Evolutionary conservation across 2,329 filamentous ascomycete species (phyloP).

Genomic region (Neonectria sp.): DNA sequence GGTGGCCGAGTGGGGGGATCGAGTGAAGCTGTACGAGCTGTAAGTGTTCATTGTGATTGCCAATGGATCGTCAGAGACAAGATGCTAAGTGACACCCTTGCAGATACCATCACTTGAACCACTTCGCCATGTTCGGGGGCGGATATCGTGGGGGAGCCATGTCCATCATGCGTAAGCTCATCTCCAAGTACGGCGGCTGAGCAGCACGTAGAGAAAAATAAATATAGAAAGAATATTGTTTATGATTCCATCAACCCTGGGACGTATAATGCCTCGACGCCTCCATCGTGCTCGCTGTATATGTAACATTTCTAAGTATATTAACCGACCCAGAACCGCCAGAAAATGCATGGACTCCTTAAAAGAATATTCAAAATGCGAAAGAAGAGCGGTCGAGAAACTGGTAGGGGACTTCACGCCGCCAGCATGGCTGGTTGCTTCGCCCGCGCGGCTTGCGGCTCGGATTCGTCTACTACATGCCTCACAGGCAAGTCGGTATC

Average conservation of each 20-base stretch:
- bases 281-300: constrained; percentile 45
- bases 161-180: constrained; percentile 82
- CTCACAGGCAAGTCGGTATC: constrained; percentile 18
- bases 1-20: constrained; percentile 86
- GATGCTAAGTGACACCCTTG: not conserved
- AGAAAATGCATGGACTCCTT: constrained; percentile 37
- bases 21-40: constrained; percentile 86
- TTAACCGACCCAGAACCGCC: constrained; percentile 27
- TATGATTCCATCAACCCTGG: constrained; percentile 33
- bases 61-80: not conserved
- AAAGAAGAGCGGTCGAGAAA: not conserved
- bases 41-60: constrained; percentile 60
- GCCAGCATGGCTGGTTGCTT: constrained; percentile 59
- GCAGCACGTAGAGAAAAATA: constrained; percentile 16
- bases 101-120: constrained; percentile 92
- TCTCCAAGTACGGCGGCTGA: constrained; percentile 77
- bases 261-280: constrained; percentile 43
- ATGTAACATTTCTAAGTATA: constrained; percentile 40
- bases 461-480: constrained; percentile 34
- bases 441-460: constrained; percentile 42
- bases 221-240: constrained; percentile 20
- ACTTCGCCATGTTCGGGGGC: constrained; percentile 87
- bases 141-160: constrained; percentile 84
- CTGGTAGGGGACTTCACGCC: constrained; percentile 29
- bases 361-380: constrained; percentile 10